Base-by-base conservation (phyloP, 176 grass and related monocot species). In the Carex scoparia region DNA sequence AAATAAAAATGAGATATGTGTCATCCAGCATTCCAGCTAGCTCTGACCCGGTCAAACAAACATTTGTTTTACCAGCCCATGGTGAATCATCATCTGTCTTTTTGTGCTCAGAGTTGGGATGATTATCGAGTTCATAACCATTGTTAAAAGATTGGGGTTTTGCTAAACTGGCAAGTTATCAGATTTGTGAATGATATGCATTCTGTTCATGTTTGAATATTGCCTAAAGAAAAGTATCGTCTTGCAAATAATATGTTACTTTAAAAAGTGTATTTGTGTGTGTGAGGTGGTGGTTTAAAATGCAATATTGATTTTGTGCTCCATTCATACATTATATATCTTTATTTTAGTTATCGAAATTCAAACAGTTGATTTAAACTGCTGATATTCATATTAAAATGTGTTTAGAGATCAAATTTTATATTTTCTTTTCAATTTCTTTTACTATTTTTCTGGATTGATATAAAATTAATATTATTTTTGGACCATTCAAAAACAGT, bases 1-100 rank as follows among this genome's bases (percentile, higher is more conserved):
- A 56, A 77, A 19, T 31, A 78, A 31, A 76, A 28, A 28, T 77
- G 27, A 55, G 19, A 32, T 78, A 4, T 33, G 27, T 61, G 65
- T 71, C 32, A 75, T 32, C n/a, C 56, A 65, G 81, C 67, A 14
- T 38, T 32, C n/a, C 56, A 65, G 81, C 67, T 23, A 54, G 60
- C 64, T 12, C 42, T 59, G 86, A 84, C 86, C 72, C 7, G 48
- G 86, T 88, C 86, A 88, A 88, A 88, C 37, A 84, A 84, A 66
- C 46, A 79, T 88, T 84, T 88, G 59, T 88, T 84, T 76, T 76
- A 74, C 44, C n/a, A 78, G 16, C 19, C 55, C 83, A 56, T 49
- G 60, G 86, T 79, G 81, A 67, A 84, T 88, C 31, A 88, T 79
- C 70, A 84, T n/a, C 19, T 81, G 83, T 61, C 68, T 84, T 84